phyloP scores from a whole-genome alignment of 805 yeast genomes.

The Saccharomycopsis microspora region DNA sequence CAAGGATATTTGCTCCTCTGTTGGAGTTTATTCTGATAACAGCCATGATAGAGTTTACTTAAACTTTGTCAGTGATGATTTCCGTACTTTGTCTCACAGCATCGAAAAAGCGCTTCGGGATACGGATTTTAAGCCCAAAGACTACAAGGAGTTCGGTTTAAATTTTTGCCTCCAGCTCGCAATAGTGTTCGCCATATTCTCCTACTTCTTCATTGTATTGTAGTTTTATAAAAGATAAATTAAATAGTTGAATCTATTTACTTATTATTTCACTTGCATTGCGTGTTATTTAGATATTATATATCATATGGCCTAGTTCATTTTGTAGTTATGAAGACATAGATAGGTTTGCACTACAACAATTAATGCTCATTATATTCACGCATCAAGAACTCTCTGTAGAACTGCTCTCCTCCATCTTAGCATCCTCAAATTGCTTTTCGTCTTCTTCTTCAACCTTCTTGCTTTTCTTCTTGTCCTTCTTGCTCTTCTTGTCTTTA shows the following conservation, averaged over 20 bases:
- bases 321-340: no score
- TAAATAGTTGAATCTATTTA: no score
- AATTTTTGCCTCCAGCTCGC: slow-evolving; percentile 7
- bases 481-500: background rate
- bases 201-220: background rate
- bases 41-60: background rate
- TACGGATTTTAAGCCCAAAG: background rate
- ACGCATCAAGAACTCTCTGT: slow-evolving; percentile 7
- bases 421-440: background rate
- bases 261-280: no score
- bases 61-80: background rate
- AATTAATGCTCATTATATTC: background rate
- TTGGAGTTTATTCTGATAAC: background rate
- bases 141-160: background rate
- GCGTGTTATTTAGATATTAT: no score
- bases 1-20: no score
- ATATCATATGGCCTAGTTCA: no score
- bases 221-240: background rate
- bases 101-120: background rate
- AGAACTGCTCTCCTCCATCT: slow-evolving; percentile 3
- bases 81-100: background rate
- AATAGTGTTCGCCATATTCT: slow-evolving; percentile 5
- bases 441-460: slow-evolving; percentile 1
- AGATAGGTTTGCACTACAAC: no score
- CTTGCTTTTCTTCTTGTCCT: background rate